These are phyloP conservation scores for Raffaelea arxii DNA, from an alignment of 2,329 filamentous ascomycete genomes.

Conservation along the genomic window DNA sequence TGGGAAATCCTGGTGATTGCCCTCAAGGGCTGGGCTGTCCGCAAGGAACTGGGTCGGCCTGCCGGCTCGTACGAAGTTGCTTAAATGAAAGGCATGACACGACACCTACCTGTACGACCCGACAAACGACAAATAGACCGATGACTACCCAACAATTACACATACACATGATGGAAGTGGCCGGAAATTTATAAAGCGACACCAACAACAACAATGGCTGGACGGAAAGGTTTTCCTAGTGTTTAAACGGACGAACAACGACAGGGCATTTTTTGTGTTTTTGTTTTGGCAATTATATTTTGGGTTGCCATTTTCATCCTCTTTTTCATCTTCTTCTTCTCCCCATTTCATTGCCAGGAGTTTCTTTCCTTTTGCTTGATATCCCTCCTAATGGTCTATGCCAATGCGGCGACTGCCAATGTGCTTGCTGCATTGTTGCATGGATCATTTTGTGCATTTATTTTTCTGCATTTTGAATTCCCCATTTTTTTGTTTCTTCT, in stretches of 20 bases:
- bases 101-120: no score
- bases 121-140: no score
- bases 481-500: slow-evolving; percentile 2
- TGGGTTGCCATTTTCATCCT: neutral
- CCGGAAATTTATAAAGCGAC: neutral
- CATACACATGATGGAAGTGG: neutral
- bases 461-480: no score
- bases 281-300: neutral
- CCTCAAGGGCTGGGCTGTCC: slow-evolving; percentile 76
- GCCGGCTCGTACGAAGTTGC: slow-evolving; percentile 11
- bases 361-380: neutral
- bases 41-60: slow-evolving; percentile 27
- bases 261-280: slow-evolving; percentile 1
- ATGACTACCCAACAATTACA: neutral
- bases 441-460: no score
- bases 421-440: no score
- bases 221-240: no score
- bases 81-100: no score
- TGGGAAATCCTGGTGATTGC: slow-evolving; percentile 71
- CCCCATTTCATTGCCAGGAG: neutral
- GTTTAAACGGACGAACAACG: neutral
- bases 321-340: neutral
- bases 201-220: neutral
- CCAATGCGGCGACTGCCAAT: no score
- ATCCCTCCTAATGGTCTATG: no score